Conservation (phyloP, 2,329 filamentous ascomycete genomes). For the Balansia obtecta region DNA sequence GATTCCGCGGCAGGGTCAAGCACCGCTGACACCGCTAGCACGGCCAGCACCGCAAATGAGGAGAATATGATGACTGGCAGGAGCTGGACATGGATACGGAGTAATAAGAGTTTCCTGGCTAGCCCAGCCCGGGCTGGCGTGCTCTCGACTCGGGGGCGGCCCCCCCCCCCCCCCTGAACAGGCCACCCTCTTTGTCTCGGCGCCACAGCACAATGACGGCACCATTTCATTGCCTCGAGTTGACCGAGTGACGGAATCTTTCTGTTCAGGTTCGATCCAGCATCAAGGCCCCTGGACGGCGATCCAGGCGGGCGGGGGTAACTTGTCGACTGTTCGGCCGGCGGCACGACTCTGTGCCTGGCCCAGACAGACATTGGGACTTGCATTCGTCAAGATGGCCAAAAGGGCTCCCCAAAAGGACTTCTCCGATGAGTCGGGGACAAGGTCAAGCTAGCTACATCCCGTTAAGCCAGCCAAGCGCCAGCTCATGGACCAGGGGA, state of each 20-base stretch:
- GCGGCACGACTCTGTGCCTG: neutral
- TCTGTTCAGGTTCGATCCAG: neutral
- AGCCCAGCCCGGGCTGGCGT: neutral
- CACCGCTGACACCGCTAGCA: neutral
- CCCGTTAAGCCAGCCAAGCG: neutral
- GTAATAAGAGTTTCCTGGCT: neutral
- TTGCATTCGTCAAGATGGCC: conserved; percentile 3
- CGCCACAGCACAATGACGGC: neutral
- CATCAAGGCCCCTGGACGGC: neutral
- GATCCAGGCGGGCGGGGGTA: too few relatives aligned
- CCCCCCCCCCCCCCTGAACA: neutral
- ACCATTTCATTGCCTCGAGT: neutral
- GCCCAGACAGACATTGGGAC: neutral
- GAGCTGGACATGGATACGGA: too few relatives aligned
- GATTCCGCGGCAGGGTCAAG: neutral
- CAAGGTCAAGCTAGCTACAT: neutral
- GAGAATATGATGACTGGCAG: too few relatives aligned
- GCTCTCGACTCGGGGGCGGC: neutral
- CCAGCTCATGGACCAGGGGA: too few relatives aligned
- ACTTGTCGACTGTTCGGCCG: neutral
- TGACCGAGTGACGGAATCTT: too few relatives aligned
- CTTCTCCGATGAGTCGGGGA: neutral
- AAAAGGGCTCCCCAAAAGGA: neutral
- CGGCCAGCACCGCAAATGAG: neutral
- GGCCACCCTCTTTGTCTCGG: conserved; percentile 1